These are phyloP conservation scores for Erigeron canadensis DNA, from an alignment of 129 eudicot genomes.

Conservation along the genomic window DNA sequence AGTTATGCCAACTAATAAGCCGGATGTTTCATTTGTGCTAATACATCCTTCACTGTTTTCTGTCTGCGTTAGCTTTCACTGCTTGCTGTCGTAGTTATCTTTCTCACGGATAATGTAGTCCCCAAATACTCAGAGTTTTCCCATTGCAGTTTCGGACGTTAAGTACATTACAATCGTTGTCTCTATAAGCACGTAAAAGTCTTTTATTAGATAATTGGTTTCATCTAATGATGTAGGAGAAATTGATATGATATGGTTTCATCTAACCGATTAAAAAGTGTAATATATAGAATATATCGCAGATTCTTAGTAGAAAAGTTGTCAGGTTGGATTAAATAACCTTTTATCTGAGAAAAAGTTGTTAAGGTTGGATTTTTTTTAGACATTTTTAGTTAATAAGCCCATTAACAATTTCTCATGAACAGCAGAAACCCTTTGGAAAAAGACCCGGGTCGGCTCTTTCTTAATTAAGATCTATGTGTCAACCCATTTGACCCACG, in stretches of 20 bases:
- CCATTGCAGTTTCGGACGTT: constrained; percentile 38
- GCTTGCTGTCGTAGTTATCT: constrained; percentile 52
- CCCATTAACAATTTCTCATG: constrained; percentile 43
- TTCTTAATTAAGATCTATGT: constrained; percentile 26
- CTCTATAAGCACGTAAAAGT: constrained; percentile 44
- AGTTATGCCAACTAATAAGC: constrained; percentile 55
- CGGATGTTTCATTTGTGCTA: constrained; percentile 50
- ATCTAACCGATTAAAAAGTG: too few relatives aligned
- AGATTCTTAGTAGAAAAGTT: too few relatives aligned
- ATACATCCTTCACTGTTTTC: constrained; percentile 52
- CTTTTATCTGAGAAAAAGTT: too few relatives aligned
- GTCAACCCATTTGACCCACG: constrained; percentile 93
- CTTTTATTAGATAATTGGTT: too few relatives aligned
- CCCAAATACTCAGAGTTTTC: constrained; percentile 56
- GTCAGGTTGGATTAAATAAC: too few relatives aligned
- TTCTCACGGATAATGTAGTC: constrained; percentile 56
- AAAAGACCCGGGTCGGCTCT: constrained; percentile 64
- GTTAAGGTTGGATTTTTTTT: too few relatives aligned
- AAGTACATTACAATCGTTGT: constrained; percentile 69
- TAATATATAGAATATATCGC: too few relatives aligned
- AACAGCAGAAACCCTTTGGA: constrained; percentile 70
- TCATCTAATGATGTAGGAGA: too few relatives aligned
- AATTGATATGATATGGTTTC: too few relatives aligned
- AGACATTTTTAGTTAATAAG: too few relatives aligned
- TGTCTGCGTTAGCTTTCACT: too few relatives aligned